A percentile compares a stretch with the other conserved stretches of the same genome.
Evolutionary conservation across 2,329 filamentous ascomycete species (phyloP).

Genomic region (Fusarium dlaminii): DNA sequence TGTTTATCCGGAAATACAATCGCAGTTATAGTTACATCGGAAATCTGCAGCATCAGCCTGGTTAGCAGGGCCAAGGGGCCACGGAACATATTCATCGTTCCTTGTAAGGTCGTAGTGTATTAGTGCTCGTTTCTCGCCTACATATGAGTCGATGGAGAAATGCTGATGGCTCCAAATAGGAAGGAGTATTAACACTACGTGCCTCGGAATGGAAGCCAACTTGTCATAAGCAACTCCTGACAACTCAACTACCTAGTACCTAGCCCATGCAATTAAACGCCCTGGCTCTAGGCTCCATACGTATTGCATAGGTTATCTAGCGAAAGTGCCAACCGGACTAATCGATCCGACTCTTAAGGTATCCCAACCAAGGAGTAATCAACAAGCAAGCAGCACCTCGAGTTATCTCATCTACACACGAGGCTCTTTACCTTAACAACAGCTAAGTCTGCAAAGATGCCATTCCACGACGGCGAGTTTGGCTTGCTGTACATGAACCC

Average conservation of each 20-base stretch:
- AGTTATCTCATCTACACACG: background rate
- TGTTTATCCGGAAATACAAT: background rate
- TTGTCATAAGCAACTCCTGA: background rate
- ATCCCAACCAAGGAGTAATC: background rate
- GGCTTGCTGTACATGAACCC: slow-evolving; percentile 35
- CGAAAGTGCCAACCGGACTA: background rate
- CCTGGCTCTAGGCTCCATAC: background rate
- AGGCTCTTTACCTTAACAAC: background rate
- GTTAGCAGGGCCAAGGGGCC: background rate
- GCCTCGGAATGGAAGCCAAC: background rate
- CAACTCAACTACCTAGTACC: background rate
- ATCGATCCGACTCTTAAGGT: background rate
- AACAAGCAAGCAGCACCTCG: background rate
- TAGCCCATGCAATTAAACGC: background rate
- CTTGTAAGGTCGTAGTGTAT: background rate
- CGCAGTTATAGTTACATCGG: background rate
- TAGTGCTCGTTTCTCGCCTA: background rate
- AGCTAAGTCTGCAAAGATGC: background rate
- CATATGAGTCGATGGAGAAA: background rate
- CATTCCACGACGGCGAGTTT: background rate
- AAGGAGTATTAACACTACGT: background rate
- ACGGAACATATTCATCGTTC: background rate
- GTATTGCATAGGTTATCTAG: background rate
- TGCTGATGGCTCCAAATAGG: background rate
- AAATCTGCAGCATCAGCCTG: background rate